These are phyloP conservation scores for Globisporangium canariense DNA, from an alignment of 352 stramenopile species.

Conservation along the genomic window DNA sequence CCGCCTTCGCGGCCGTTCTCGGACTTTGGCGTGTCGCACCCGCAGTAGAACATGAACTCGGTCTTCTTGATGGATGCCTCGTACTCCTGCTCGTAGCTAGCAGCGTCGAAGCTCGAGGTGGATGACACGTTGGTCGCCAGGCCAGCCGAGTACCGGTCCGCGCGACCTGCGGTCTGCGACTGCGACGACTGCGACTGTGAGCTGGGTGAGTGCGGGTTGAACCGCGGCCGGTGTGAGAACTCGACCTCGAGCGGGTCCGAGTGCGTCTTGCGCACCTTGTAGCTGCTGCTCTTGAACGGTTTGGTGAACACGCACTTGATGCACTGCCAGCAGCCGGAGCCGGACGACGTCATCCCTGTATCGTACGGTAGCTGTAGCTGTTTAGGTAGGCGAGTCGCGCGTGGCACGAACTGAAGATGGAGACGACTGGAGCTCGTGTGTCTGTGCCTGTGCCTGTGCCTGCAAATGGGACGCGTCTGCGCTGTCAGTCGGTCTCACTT, in stretches of 20 bases:
- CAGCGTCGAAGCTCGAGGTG: conserved; percentile 17
- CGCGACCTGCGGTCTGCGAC: conserved; percentile 8
- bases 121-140: conserved; percentile 18
- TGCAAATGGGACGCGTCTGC: not conserved
- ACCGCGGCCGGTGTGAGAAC: conserved; percentile 16
- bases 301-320: conserved; percentile 13
- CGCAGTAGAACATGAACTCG: conserved; percentile 60
- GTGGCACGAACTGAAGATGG: not conserved
- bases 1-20: conserved; percentile 23
- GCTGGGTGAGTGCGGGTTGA: conserved; percentile 16
- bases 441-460: not conserved
- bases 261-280: conserved; percentile 23
- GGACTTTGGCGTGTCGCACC: conserved; percentile 40
- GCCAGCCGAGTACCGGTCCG: conserved; percentile 15
- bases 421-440: not conserved
- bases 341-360: not conserved
- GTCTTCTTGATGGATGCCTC: conserved; percentile 26
- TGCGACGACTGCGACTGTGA: conserved; percentile 16
- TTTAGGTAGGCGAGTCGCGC: conserved; percentile 1
- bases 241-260: conserved; percentile 21
- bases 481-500: no score
- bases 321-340: conserved; percentile 11
- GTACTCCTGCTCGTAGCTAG: conserved; percentile 37
- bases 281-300: conserved; percentile 20
- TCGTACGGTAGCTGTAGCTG: not conserved